These are phyloP conservation scores for Sporothrix pseudoabietina DNA, from an alignment of 2,329 filamentous ascomycete species.

Conservation along the genomic window DNA sequence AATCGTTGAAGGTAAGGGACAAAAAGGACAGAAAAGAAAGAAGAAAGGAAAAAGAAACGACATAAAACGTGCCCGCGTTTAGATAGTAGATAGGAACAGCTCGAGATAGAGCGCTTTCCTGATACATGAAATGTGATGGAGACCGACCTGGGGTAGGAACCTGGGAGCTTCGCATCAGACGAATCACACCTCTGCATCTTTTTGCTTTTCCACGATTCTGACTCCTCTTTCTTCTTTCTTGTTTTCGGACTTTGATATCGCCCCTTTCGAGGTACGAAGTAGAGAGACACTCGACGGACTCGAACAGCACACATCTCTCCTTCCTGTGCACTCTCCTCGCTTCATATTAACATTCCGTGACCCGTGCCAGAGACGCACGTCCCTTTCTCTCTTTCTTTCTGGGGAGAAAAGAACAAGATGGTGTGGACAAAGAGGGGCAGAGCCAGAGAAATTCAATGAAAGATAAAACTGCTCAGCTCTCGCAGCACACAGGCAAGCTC, in stretches of 20 bases:
- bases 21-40: not conserved
- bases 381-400: not conserved
- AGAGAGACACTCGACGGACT: not conserved
- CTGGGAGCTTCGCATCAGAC: not conserved
- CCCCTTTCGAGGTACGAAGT: not conserved
- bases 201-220: not conserved
- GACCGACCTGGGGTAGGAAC: not conserved
- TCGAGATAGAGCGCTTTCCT: not conserved
- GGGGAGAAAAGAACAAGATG: not conserved
- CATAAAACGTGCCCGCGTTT: not conserved
- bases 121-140: constrained; percentile 17
- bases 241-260: not conserved
- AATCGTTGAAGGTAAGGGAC: not conserved
- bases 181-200: constrained; percentile 14
- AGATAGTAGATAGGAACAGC: not conserved
- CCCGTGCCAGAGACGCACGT: constrained; percentile 26
- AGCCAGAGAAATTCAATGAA: not conserved
- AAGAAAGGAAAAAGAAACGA: not conserved
- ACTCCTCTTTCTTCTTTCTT: not conserved
- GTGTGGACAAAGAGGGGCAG: not conserved
- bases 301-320: not conserved
- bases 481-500: not conserved
- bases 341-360: constrained; percentile 19
- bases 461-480: not conserved
- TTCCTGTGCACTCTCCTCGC: not conserved